A percentile compares a stretch with the other conserved stretches of the same genome.
Conservation (phyloP, 768 basidiomycete species). For the Tulasnella sp. region DNA sequence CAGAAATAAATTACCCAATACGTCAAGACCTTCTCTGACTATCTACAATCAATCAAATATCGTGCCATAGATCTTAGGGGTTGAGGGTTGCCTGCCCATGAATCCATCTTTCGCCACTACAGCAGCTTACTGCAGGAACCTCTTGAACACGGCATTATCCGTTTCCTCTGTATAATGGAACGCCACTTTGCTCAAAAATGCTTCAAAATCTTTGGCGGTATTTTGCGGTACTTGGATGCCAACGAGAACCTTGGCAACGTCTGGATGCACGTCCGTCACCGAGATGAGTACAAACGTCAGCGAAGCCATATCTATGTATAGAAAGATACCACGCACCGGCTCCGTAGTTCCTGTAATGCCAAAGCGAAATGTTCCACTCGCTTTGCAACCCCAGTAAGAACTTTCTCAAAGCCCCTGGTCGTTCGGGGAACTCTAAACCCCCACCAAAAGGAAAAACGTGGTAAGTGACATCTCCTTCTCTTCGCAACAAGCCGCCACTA, state of each 20-base stretch:
- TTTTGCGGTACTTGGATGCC: constrained; percentile 84
- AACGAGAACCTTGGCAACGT: constrained; percentile 87
- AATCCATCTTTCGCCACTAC: background rate
- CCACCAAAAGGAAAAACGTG: constrained; percentile 10
- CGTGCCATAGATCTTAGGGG: too few species aligned
- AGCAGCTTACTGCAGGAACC: constrained; percentile 48
- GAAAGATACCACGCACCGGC: constrained; percentile 58
- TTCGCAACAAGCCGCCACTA: constrained; percentile 27
- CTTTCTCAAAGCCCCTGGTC: constrained; percentile 84
- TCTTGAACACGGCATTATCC: constrained; percentile 75
- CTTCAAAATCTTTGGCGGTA: constrained; percentile 64
- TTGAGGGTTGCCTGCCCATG: too few species aligned
- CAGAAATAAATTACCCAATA: too few species aligned
- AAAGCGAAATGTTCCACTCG: constrained; percentile 92
- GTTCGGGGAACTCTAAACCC: constrained; percentile 84
- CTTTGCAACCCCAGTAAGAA: constrained; percentile 79
- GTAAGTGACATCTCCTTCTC: constrained; percentile 1
- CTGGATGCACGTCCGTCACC: constrained; percentile 42
- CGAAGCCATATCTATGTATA: background rate
- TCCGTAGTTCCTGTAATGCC: constrained; percentile 98
- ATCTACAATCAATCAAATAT: background rate
- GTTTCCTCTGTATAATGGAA: constrained; percentile 94
- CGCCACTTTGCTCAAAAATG: constrained; percentile 71
- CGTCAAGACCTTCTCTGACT: too few species aligned
- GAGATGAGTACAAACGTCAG: background rate